phyloP scores from a whole-genome alignment of 805 yeast species.

The Metschnikowia gruessii region DNA sequence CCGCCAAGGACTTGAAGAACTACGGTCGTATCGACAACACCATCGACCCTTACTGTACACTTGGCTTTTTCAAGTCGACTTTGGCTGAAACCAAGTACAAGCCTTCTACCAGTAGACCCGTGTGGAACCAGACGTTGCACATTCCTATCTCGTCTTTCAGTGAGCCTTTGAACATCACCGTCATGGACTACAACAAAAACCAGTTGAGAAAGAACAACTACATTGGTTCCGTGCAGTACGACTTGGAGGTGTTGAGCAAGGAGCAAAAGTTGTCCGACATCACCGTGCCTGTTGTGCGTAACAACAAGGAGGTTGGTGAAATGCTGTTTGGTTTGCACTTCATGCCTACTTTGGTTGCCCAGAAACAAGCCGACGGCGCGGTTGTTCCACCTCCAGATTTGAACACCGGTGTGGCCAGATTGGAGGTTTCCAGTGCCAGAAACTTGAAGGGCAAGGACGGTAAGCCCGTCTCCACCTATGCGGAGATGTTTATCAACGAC shows the following conservation, averaged over 20 bases:
- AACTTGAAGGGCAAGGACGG: constrained; percentile 46
- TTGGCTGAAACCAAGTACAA: constrained; percentile 70
- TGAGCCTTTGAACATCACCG: constrained; percentile 73
- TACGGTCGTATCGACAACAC: constrained; percentile 72
- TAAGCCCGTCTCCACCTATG: constrained; percentile 54
- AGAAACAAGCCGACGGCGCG: constrained; percentile 74
- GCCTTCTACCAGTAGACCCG: constrained; percentile 65
- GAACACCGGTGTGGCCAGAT: constrained; percentile 85
- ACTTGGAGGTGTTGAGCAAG: constrained; percentile 61
- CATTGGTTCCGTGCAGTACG: constrained; percentile 74
- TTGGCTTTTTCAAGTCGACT: constrained; percentile 57
- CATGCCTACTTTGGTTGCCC: constrained; percentile 68
- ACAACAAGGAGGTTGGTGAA: constrained; percentile 80
- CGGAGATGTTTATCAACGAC: constrained; percentile 61
- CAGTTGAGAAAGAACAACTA: constrained; percentile 68
- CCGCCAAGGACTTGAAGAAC: constrained; percentile 67
- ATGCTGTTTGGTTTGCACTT: constrained; percentile 66
- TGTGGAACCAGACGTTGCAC: constrained; percentile 78
- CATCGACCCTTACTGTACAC: constrained; percentile 82
- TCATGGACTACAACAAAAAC: constrained; percentile 70
- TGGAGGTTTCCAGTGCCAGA: constrained; percentile 65
- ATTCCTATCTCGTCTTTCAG: constrained; percentile 70
- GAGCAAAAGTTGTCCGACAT: constrained; percentile 49
- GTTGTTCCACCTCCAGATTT: constrained; percentile 83
- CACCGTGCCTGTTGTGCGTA: constrained; percentile 62